These are phyloP conservation scores for Crotalaria pallida DNA, from an alignment of 306 rosid species.

Conservation along the genomic window DNA sequence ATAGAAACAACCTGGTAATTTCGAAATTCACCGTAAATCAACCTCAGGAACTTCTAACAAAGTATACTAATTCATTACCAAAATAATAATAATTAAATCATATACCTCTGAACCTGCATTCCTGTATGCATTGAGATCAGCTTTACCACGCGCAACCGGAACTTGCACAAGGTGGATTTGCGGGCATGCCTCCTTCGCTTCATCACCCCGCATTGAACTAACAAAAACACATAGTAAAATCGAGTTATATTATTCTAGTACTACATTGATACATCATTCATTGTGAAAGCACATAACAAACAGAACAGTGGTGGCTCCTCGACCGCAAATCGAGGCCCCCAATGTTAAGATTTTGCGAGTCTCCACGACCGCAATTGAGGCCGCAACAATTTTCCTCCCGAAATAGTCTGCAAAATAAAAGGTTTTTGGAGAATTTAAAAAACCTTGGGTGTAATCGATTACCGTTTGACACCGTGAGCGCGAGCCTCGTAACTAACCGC, in stretches of 20 bases:
- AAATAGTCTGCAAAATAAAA: no score
- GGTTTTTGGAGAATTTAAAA: no score
- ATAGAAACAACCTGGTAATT: constrained; percentile 64
- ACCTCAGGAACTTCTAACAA: no score
- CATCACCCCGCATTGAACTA: constrained; percentile 95
- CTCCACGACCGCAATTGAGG: no score
- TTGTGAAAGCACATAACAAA: not conserved
- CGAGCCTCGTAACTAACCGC: constrained; percentile 99
- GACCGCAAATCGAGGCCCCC: no score
- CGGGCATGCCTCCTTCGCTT: constrained; percentile 80
- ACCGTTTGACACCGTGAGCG: constrained; percentile 81
- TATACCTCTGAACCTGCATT: constrained; percentile 83
- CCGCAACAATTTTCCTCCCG: no score
- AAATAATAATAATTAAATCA: not conserved
- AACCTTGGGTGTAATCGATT: no score
- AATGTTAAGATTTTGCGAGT: no score
- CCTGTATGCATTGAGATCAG: constrained; percentile 75
- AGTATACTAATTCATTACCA: no score
- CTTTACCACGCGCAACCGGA: constrained; percentile 92
- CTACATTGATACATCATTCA: not conserved
- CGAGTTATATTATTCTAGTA: not conserved
- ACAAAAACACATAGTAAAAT: constrained; percentile 3
- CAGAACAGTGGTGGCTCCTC: no score
- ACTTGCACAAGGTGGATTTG: constrained; percentile 80
- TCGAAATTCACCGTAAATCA: not conserved